These are phyloP conservation scores for Hanseniaspora clermontiae DNA, from an alignment of 805 yeast species.

Conservation along the genomic window DNA sequence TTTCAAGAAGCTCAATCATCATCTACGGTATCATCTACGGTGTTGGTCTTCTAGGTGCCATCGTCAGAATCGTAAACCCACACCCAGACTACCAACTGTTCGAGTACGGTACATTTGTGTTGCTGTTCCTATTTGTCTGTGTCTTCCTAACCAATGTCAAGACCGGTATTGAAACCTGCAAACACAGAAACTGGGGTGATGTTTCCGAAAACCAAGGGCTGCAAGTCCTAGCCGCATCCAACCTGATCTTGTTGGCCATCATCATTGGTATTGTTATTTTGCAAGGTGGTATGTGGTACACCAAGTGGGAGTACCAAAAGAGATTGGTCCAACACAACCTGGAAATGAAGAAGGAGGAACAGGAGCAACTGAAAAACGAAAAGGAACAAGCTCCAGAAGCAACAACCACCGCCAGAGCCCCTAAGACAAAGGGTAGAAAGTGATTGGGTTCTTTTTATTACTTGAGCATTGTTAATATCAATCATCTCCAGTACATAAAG, in stretches of 20 bases:
- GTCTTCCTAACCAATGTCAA: constrained; percentile 78
- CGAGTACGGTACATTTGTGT: constrained; percentile 77
- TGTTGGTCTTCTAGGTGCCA: constrained; percentile 56
- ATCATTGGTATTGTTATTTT: constrained; percentile 68
- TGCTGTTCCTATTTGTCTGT: constrained; percentile 58
- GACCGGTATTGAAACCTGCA: constrained; percentile 60
- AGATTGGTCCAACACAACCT: constrained; percentile 27
- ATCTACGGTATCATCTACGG: constrained; percentile 36
- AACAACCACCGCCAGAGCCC: constrained; percentile 1
- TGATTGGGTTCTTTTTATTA: background rate
- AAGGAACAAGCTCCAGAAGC: background rate
- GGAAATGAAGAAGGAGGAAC: constrained; percentile 23
- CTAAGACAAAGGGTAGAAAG: constrained; percentile 5
- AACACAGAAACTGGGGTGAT: constrained; percentile 82
- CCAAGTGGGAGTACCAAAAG: constrained; percentile 44
- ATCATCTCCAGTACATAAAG: too few relatives aligned
- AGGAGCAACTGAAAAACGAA: background rate
- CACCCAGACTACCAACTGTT: constrained; percentile 69
- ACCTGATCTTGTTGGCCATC: constrained; percentile 57
- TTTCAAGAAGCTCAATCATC: constrained; percentile 35
- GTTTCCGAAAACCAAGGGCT: constrained; percentile 76
- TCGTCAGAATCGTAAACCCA: constrained; percentile 77
- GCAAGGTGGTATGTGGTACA: constrained; percentile 84
- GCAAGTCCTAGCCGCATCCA: constrained; percentile 83
- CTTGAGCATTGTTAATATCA: too few relatives aligned